Evolutionary conservation across 768 basidiomycete species (phyloP), one percentile per base, ranked within the genome.

Genomic region (Agrocybe pediades): DNA sequence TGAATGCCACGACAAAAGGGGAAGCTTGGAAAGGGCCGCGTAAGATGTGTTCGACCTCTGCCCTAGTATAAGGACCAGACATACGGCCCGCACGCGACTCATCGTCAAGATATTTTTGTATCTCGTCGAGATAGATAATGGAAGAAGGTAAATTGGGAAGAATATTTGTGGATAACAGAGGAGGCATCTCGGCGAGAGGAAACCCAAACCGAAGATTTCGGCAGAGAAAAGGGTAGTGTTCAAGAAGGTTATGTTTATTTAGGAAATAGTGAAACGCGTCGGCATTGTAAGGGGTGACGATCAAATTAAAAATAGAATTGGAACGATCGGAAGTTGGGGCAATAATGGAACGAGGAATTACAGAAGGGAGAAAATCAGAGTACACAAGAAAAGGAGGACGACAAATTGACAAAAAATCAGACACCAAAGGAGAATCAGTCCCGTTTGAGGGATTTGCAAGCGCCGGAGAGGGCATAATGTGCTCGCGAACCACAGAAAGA

Each of bases 131-230:
- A 49, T 64, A 43, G 0, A 25, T 19, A 0, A 16, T 1, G 39
- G 54, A 21, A 0, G 60, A 65, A 4, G 59, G 44, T 44, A 64
- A 58, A 27, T 68, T 65, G 1, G 47, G 46, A 17, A 63, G 59
- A 9, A 64, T 63, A 26, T 63, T 55, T 1, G 61, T 51, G 6
- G 26, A 19, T 11, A 21, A 11, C 29, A 62, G 39, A 1, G 26
- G n/a, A 23, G 71, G 69, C 58, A 76, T 68, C 0, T 61, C 21
- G 6, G 72, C 70, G 4, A 75, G 44, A 0, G 68, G 70, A 42
- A 75, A 75, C 4, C 73, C 71, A 11, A 58, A 2, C 0, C 52
- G 56, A 6, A 75, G 64, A 13, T 71, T 72, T 1, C 52, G 5
- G 1, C 62, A 48, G 1, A 76, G 63, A 5, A 56, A 6, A 0